Conservation (phyloP, 768 basidiomycete species). For the Zangia roseola region DNA sequence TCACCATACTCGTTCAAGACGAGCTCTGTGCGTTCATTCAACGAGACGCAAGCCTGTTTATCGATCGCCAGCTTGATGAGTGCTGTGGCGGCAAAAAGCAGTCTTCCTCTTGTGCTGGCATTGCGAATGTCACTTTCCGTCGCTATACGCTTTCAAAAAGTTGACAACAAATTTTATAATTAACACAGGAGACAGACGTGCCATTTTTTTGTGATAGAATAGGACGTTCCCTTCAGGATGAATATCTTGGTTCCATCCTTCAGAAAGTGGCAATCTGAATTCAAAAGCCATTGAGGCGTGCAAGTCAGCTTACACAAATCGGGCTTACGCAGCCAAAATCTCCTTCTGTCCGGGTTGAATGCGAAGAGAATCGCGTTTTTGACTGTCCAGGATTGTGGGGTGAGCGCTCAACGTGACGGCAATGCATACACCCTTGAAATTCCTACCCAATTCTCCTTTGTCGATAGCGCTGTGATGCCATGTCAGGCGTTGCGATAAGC, state of each 20-base stretch:
- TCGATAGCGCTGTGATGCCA: constrained; percentile 12
- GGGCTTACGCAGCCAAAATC: constrained; percentile 9
- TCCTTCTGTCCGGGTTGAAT: constrained; percentile 9
- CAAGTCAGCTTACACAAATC: neutral
- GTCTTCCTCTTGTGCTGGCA: neutral
- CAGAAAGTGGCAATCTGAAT: neutral
- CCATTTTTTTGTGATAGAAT: neutral
- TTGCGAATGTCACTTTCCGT: constrained; percentile 11
- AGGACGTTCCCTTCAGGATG: neutral
- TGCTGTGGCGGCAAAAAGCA: constrained; percentile 3
- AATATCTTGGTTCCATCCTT: constrained; percentile 3
- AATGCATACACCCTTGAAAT: no score
- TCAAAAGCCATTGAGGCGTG: neutral
- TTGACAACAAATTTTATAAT: no score
- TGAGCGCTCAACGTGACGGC: no score
- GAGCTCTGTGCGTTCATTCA: constrained; percentile 9
- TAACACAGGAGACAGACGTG: no score
- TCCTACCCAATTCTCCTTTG: constrained; percentile 1
- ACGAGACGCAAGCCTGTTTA: neutral
- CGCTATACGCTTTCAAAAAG: constrained; percentile 8
- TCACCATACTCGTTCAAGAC: neutral
- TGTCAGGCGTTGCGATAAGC: constrained; percentile 6
- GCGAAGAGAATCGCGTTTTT: no score
- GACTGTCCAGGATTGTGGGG: neutral
- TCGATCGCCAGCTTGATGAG: constrained; percentile 6